phyloP scores from a whole-genome alignment of 108 stramenopile genomes.

The Skeletonema tropicum region DNA sequence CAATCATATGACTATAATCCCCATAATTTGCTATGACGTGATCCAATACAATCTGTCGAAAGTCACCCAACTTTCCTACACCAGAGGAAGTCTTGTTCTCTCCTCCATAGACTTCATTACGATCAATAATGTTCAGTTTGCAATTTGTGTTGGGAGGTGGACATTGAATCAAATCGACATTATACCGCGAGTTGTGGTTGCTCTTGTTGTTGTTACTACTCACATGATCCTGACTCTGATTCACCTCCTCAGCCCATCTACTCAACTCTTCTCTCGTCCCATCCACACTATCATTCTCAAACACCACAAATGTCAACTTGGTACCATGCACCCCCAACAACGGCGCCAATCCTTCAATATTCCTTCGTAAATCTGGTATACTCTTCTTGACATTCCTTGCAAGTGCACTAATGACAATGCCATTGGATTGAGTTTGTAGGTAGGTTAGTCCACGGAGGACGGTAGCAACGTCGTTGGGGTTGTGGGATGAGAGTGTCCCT shows the following conservation, averaged over 20 bases:
- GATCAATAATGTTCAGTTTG: constrained; percentile 6
- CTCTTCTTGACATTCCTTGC: no score
- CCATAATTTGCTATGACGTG: constrained; percentile 7
- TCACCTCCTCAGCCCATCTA: constrained; percentile 9
- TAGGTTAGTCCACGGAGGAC: no score
- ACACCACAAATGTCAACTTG: constrained; percentile 24
- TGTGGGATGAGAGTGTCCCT: no score
- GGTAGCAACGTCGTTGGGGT: no score
- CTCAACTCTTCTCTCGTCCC: constrained; percentile 14
- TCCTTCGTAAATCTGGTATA: no score
- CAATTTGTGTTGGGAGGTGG: constrained; percentile 8
- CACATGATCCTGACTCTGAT: neutral
- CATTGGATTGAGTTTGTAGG: no score
- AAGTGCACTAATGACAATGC: no score
- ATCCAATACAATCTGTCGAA: neutral
- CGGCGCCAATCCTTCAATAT: no score
- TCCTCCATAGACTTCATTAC: constrained; percentile 18
- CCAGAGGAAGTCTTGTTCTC: neutral
- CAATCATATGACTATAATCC: constrained; percentile 32
- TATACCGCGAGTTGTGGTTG: neutral
- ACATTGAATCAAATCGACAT: constrained; percentile 4
- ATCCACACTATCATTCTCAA: constrained; percentile 34
- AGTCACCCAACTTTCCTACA: neutral
- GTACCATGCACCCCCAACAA: neutral
- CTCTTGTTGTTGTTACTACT: neutral